Evolutionary conservation across 257 asterid genomes (phyloP).

Genomic region (Orobanche coerulescens): DNA sequence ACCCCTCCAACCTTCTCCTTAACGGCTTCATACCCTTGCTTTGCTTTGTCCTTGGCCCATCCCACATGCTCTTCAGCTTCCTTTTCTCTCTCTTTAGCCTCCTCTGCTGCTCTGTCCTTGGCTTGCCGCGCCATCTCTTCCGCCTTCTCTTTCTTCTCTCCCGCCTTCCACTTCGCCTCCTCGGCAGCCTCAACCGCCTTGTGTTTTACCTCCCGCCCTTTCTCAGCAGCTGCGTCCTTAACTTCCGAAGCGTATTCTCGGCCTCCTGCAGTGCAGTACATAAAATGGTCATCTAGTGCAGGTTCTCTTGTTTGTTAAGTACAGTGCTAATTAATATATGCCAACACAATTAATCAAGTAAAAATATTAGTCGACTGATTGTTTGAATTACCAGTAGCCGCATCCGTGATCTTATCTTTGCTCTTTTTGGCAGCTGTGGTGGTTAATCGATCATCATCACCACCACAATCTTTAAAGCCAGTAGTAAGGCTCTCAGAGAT

Average conservation of each 20-base stretch:
- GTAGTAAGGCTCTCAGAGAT: conserved; percentile 42
- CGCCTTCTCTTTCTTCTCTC: not conserved
- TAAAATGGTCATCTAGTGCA: too few relatives aligned
- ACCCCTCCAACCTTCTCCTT: conserved; percentile 28
- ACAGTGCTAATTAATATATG: too few relatives aligned
- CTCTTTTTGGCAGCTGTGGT: conserved; percentile 27
- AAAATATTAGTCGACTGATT: not conserved
- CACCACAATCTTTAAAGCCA: conserved; percentile 17
- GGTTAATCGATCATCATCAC: conserved; percentile 12
- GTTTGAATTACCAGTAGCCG: conserved; percentile 25
- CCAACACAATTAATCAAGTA: too few relatives aligned
- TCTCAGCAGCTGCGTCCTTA: not conserved
- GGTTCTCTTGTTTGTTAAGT: too few relatives aligned
- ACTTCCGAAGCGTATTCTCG: conserved; percentile 6
- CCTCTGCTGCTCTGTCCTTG: not conserved
- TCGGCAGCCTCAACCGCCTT: not conserved
- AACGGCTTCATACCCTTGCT: conserved; percentile 28
- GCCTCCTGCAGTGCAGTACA: too few relatives aligned
- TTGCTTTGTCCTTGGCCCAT: conserved; percentile 26
- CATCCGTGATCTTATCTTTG: conserved; percentile 28
- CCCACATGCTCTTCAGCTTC: not conserved
- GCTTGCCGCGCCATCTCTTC: not conserved
- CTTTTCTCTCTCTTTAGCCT: not conserved
- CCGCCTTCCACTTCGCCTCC: not conserved
- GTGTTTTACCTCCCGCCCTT: conserved; percentile 14